Percentiles rank a stretch among this genome's conserved stretches.
These are phyloP conservation scores for Coniosporium apollinis DNA, from an alignment of 495 filamentous ascomycete species.

Conservation along the genomic window DNA sequence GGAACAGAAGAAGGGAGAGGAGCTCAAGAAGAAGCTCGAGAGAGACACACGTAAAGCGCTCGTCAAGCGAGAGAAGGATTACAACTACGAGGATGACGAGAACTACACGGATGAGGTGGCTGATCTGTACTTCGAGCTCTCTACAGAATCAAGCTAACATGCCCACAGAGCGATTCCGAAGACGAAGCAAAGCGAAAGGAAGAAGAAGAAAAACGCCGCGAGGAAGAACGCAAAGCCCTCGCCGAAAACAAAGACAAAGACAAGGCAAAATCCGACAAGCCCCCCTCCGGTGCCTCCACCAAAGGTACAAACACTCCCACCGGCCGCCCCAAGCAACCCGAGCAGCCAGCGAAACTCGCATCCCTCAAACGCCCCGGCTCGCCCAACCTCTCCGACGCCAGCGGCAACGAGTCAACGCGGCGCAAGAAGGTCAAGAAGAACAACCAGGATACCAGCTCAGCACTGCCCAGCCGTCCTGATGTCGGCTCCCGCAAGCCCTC, in stretches of 20 bases:
- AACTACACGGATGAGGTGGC: conserved; percentile 3
- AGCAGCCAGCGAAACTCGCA: conserved; percentile 20
- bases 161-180: conserved; percentile 20
- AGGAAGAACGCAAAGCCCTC: conserved; percentile 42
- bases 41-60: conserved; percentile 65
- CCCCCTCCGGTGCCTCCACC: too few relatives aligned
- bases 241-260: conserved; percentile 22
- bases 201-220: conserved; percentile 32
- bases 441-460: conserved; percentile 20
- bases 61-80: conserved; percentile 68
- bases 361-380: conserved; percentile 75
- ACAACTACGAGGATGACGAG: conserved; percentile 52
- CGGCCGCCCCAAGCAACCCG: conserved; percentile 43
- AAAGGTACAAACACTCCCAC: conserved; percentile 66
- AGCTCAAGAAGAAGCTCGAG: conserved; percentile 47
- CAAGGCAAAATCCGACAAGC: conserved; percentile 32
- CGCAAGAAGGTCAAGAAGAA: conserved; percentile 70
- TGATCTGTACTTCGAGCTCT: too few relatives aligned
- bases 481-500: conserved; percentile 17
- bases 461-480: conserved; percentile 8
- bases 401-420: conserved; percentile 72
- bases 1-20: conserved; percentile 49
- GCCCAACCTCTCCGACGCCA: conserved; percentile 71
- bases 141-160: too few relatives aligned
- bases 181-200: conserved; percentile 12